Conservation (phyloP, 306 rosid species). For the Prunus fruticosa region DNA sequence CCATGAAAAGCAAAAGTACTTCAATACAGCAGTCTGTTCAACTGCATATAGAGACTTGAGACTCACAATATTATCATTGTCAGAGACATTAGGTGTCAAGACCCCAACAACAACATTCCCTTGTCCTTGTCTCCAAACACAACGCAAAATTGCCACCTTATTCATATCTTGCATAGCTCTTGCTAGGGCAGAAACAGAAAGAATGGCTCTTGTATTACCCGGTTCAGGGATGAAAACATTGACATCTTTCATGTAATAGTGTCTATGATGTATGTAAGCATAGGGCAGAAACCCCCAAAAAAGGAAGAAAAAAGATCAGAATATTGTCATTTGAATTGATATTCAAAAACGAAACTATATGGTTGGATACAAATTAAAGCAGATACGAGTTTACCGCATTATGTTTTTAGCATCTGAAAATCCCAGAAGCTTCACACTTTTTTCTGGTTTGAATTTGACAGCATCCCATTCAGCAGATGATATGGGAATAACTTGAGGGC, state of each 20-base stretch:
- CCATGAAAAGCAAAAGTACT: slow-evolving; percentile 13
- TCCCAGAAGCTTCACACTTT: slow-evolving; percentile 85
- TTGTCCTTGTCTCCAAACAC: slow-evolving; percentile 92
- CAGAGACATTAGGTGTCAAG: slow-evolving; percentile 74
- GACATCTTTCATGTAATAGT: slow-evolving; percentile 85
- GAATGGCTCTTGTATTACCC: slow-evolving; percentile 54
- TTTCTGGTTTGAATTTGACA: slow-evolving; percentile 87
- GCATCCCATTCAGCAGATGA: slow-evolving; percentile 83
- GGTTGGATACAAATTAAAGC: slow-evolving; percentile 1
- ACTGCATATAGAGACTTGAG: slow-evolving; percentile 30
- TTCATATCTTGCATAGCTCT: slow-evolving; percentile 88
- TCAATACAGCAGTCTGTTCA: neutral
- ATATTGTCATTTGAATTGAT: slow-evolving; percentile 6
- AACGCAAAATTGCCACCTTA: slow-evolving; percentile 84
- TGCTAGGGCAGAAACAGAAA: slow-evolving; percentile 80
- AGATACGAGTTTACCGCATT: slow-evolving; percentile 45
- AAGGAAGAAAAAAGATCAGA: slow-evolving; percentile 17
- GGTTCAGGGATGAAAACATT: slow-evolving; percentile 70
- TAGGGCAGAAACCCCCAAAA: slow-evolving; percentile 16
- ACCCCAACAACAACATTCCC: slow-evolving; percentile 63
- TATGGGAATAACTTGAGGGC: slow-evolving; percentile 93
- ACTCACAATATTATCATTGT: slow-evolving; percentile 64
- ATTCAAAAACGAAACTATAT: slow-evolving; percentile 14
- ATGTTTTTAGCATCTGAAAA: slow-evolving; percentile 72
- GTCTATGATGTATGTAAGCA: slow-evolving; percentile 38